These are phyloP conservation scores for Daldinia concentrica DNA, from an alignment of 495 filamentous ascomycete genomes.

Conservation along the genomic window DNA sequence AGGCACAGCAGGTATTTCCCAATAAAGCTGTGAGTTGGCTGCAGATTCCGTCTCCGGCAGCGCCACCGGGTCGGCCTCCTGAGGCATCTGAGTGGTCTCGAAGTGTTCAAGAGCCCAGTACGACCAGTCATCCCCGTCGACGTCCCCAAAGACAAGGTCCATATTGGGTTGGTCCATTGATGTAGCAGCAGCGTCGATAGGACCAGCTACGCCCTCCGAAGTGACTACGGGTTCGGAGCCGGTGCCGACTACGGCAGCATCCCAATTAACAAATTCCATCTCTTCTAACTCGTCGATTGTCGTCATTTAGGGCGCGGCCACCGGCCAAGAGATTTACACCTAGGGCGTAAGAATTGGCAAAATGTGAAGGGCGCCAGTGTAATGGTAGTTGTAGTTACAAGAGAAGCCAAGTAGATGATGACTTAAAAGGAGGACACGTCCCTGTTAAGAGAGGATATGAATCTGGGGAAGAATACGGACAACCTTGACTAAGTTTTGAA, in stretches of 20 bases:
- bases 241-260: slow-evolving; percentile 44
- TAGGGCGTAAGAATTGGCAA: slow-evolving; percentile 25
- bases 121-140: slow-evolving; percentile 59
- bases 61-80: slow-evolving; percentile 26
- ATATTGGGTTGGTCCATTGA: slow-evolving; percentile 47
- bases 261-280: slow-evolving; percentile 60
- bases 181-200: slow-evolving; percentile 30
- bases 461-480: slow-evolving; percentile 26
- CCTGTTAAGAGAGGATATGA: slow-evolving; percentile 24
- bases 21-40: slow-evolving; percentile 47
- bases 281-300: slow-evolving; percentile 51
- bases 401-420: slow-evolving; percentile 13
- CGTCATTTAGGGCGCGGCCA: slow-evolving; percentile 45
- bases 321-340: slow-evolving; percentile 10
- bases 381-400: slow-evolving; percentile 5
- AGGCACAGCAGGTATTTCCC: slow-evolving; percentile 57
- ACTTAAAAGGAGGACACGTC: slow-evolving; percentile 28
- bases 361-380: slow-evolving; percentile 28
- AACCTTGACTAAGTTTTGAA: slow-evolving; percentile 29
- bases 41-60: slow-evolving; percentile 26
- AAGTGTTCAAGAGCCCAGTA: slow-evolving; percentile 62
- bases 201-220: slow-evolving; percentile 39
- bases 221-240: slow-evolving; percentile 24
- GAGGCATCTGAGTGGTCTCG: slow-evolving; percentile 43
- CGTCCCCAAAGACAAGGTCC: slow-evolving; percentile 56